phyloP scores from a whole-genome alignment of 1,284 basidiomycete species.

The Apiotrichum sp. region DNA sequence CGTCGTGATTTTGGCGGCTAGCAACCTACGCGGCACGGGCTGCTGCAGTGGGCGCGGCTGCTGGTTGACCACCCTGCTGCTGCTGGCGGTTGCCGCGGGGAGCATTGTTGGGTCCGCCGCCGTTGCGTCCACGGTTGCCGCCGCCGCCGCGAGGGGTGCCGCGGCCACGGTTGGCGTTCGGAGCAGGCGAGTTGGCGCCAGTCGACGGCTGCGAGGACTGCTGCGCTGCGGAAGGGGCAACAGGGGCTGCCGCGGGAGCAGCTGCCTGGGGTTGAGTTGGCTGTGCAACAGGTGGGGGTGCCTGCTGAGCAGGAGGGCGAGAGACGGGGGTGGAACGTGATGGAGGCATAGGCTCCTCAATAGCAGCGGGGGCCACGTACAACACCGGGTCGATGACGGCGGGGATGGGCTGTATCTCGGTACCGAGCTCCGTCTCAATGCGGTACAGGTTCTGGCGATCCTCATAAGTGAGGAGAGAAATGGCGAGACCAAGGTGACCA shows the following conservation, averaged over 20 bases:
- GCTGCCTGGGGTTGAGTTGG: background rate
- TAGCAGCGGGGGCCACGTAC: conserved; percentile 62
- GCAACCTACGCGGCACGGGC: conserved; percentile 6
- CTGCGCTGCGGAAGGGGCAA: conserved; percentile 11
- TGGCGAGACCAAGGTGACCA: conserved; percentile 93
- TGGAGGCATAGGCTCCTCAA: conserved; percentile 23
- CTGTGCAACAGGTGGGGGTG: background rate
- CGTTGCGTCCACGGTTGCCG: conserved; percentile 4
- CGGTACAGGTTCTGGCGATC: conserved; percentile 96
- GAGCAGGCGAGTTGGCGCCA: background rate
- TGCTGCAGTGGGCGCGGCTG: background rate
- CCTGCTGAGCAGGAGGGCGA: conserved; percentile 10
- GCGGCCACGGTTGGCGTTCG: background rate
- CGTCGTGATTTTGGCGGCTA: background rate
- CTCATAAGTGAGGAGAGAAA: conserved; percentile 94
- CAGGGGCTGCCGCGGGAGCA: conserved; percentile 2
- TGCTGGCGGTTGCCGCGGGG: conserved; percentile 3
- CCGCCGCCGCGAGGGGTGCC: conserved; percentile 4
- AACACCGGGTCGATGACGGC: conserved; percentile 84
- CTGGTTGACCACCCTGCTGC: background rate
- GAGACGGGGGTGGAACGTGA: conserved; percentile 12
- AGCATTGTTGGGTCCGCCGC: background rate
- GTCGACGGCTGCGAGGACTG: background rate
- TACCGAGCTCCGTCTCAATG: conserved; percentile 97
- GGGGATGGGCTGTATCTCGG: conserved; percentile 95